Conservation (phyloP, 805 yeast species). For the Diddensiella caesifluorescens region DNA sequence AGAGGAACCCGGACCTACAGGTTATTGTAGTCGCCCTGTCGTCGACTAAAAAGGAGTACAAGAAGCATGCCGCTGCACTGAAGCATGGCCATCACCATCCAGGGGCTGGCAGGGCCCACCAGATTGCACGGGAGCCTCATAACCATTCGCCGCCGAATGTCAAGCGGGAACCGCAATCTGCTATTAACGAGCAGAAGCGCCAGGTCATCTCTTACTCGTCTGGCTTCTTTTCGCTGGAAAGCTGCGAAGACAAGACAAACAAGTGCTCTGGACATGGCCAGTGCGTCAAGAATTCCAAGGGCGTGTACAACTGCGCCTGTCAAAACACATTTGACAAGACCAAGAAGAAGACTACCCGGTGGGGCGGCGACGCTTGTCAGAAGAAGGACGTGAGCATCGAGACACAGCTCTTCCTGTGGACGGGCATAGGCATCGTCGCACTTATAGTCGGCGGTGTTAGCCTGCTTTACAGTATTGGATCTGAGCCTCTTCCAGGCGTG, state of each 20-base stretch:
- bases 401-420: slow-evolving; percentile 67
- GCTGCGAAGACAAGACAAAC: slow-evolving; percentile 31
- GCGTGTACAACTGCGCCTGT: slow-evolving; percentile 34
- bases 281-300: slow-evolving; percentile 29
- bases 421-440: slow-evolving; percentile 44
- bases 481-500: slow-evolving; percentile 63
- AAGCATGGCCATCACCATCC: no score
- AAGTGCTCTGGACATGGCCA: slow-evolving; percentile 36
- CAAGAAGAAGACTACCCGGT: slow-evolving; percentile 30
- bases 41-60: background rate
- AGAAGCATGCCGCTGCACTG: background rate
- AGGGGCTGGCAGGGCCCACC: no score
- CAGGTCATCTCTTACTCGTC: background rate
- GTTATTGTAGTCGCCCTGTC: slow-evolving; percentile 3
- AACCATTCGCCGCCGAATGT: slow-evolving; percentile 1
- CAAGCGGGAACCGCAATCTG: slow-evolving; percentile 8
- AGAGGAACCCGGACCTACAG: background rate
- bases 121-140: background rate
- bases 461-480: slow-evolving; percentile 49
- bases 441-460: slow-evolving; percentile 48
- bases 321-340: slow-evolving; percentile 26
- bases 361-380: slow-evolving; percentile 50
- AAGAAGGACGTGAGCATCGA: slow-evolving; percentile 63
- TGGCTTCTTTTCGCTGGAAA: slow-evolving; percentile 23
- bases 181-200: background rate